Percentiles rank a stretch among this genome's conserved stretches.
Evolutionary conservation across 2,329 filamentous ascomycete genomes (phyloP).

Genomic region (Aspergillus fumigatiaffinis): DNA sequence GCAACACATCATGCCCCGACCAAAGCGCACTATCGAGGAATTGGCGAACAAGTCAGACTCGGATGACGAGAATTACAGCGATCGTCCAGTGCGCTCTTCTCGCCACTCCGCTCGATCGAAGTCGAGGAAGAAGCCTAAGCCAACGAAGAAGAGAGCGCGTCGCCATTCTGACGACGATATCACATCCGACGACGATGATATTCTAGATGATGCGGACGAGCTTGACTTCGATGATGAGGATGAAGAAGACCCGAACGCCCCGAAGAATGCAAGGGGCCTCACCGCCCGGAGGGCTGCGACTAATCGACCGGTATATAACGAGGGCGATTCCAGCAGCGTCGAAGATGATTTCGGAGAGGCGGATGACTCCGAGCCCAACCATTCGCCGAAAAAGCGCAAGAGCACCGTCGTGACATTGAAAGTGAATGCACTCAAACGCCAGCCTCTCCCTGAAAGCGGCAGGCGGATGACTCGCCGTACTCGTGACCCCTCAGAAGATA

Average conservation of each 20-base stretch:
- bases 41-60: slow-evolving; percentile 42
- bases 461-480: slow-evolving; percentile 58
- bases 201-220: slow-evolving; percentile 39
- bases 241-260: slow-evolving; percentile 39
- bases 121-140: slow-evolving; percentile 31
- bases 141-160: slow-evolving; percentile 35
- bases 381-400: slow-evolving; percentile 17
- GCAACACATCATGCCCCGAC: slow-evolving; percentile 28
- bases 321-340: slow-evolving; percentile 45
- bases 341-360: slow-evolving; percentile 29
- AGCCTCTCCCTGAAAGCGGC: slow-evolving; percentile 26
- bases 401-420: slow-evolving; percentile 30
- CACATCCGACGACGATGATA: slow-evolving; percentile 34
- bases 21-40: slow-evolving; percentile 43
- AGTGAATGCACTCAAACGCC: slow-evolving; percentile 23
- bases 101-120: slow-evolving; percentile 27
- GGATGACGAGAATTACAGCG: slow-evolving; percentile 43
- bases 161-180: slow-evolving; percentile 47
- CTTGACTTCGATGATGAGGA: slow-evolving; percentile 45
- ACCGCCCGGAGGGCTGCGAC: slow-evolving; percentile 54
- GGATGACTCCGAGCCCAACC: slow-evolving; percentile 14
- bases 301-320: slow-evolving; percentile 54
- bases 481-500: slow-evolving; percentile 53
- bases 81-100: slow-evolving; percentile 30
- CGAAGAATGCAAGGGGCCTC: slow-evolving; percentile 56